These are phyloP conservation scores for Candida nemodendra DNA, from an alignment of 805 yeast genomes.

Conservation along the genomic window DNA sequence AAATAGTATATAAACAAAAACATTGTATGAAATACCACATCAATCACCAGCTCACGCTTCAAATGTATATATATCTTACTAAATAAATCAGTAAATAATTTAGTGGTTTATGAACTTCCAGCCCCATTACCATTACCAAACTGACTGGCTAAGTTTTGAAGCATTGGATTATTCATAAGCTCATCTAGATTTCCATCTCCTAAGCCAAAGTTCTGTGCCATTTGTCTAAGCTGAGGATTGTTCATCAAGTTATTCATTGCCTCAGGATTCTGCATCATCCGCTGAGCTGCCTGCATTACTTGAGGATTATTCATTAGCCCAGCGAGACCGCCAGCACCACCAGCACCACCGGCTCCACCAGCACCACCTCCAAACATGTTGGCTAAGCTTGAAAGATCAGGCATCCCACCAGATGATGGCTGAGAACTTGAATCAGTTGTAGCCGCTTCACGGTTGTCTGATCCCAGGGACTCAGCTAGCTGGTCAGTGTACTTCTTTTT, in stretches of 20 bases:
- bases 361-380: constrained; percentile 71
- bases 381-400: constrained; percentile 64
- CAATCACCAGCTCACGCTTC: no score
- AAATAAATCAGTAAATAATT: neutral
- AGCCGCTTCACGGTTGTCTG: constrained; percentile 25
- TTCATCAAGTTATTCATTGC: constrained; percentile 72
- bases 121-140: constrained; percentile 61
- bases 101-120: constrained; percentile 21
- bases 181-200: constrained; percentile 60
- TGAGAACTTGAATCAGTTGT: constrained; percentile 28
- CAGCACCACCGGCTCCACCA: constrained; percentile 57
- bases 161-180: constrained; percentile 77
- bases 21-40: no score
- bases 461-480: constrained; percentile 43
- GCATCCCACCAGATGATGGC: constrained; percentile 55
- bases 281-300: constrained; percentile 83
- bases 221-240: constrained; percentile 76
- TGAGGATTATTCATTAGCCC: constrained; percentile 88
- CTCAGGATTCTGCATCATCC: constrained; percentile 81
- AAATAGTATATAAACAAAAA: no score
- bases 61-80: neutral
- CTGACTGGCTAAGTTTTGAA: constrained; percentile 67
- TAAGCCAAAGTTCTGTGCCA: constrained; percentile 76
- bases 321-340: constrained; percentile 69
- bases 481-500: constrained; percentile 83